phyloP scores from a whole-genome alignment of 73 alveolate genomes.

The Blepharisma japonicum region DNA sequence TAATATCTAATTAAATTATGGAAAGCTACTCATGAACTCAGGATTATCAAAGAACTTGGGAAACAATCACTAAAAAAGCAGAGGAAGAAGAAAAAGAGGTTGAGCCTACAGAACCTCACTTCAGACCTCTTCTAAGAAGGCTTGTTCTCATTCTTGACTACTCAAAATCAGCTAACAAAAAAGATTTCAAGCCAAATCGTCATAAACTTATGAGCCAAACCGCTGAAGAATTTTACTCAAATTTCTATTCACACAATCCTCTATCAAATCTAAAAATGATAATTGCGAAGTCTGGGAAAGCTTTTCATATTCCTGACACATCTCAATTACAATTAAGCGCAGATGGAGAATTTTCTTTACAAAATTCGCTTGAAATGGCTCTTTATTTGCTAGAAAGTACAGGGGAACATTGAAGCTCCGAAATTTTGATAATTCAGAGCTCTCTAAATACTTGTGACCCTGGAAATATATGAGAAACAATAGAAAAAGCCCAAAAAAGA shows the following conservation, averaged over 20 bases:
- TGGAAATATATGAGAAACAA: not conserved
- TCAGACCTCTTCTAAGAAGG: constrained; percentile 26
- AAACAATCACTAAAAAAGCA: not conserved
- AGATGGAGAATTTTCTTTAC: constrained; percentile 27
- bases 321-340: not conserved
- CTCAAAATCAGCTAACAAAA: constrained; percentile 3
- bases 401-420: constrained; percentile 20
- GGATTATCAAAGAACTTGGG: constrained; percentile 25
- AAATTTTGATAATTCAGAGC: not conserved
- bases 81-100: constrained; percentile 4
- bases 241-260: not conserved
- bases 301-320: not conserved
- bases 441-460: not conserved
- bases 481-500: not conserved
- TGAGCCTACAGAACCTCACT: not conserved
- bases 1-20: too few relatives aligned
- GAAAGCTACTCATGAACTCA: not conserved
- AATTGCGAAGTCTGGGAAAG: not conserved
- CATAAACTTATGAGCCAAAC: not conserved
- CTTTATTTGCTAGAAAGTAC: not conserved
- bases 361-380: constrained; percentile 4
- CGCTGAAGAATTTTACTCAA: not conserved
- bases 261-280: constrained; percentile 19
- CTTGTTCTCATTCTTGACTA: not conserved
- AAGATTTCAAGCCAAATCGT: not conserved